Evolutionary conservation across 768 basidiomycete genomes (phyloP).

Genomic region (Amanita pallidorosea): DNA sequence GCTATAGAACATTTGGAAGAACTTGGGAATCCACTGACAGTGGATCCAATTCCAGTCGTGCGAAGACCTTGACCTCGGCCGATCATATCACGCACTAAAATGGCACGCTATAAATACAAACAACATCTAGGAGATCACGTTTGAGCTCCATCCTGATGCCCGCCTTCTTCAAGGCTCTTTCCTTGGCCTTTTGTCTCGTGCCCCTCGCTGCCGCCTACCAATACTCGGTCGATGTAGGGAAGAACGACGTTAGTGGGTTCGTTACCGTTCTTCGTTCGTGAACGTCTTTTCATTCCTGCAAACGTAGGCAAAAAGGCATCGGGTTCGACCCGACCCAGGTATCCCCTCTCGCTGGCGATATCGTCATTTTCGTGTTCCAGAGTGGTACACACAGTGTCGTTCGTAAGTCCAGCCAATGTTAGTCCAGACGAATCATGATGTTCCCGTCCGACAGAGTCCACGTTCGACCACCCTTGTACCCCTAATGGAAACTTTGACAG

Average conservation of each 20-base stretch:
- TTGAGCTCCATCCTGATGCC: not conserved
- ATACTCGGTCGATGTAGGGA: constrained; percentile 27
- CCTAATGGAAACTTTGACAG: constrained; percentile 22
- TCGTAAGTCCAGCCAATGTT: constrained; percentile 17
- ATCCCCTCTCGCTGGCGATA: constrained; percentile 22
- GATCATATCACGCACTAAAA: not conserved
- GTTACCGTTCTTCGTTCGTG: not conserved
- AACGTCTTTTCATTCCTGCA: not conserved
- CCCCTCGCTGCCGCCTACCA: constrained; percentile 18
- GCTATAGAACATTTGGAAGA: no score
- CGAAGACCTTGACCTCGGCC: not conserved
- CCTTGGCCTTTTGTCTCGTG: constrained; percentile 8
- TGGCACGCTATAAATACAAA: not conserved
- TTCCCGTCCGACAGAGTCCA: constrained; percentile 15
- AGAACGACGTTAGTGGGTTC: constrained; percentile 30
- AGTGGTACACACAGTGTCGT: constrained; percentile 29
- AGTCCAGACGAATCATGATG: not conserved
- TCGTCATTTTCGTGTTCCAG: constrained; percentile 25
- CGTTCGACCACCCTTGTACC: constrained; percentile 27
- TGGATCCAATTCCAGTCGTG: no score
- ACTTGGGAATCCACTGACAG: no score
- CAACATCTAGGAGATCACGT: not conserved
- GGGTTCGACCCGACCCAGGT: constrained; percentile 32
- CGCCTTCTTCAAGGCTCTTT: constrained; percentile 1
- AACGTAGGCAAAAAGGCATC: constrained; percentile 24